phyloP scores from a whole-genome alignment of 306 rosid species.

The Castanea sativa region DNA sequence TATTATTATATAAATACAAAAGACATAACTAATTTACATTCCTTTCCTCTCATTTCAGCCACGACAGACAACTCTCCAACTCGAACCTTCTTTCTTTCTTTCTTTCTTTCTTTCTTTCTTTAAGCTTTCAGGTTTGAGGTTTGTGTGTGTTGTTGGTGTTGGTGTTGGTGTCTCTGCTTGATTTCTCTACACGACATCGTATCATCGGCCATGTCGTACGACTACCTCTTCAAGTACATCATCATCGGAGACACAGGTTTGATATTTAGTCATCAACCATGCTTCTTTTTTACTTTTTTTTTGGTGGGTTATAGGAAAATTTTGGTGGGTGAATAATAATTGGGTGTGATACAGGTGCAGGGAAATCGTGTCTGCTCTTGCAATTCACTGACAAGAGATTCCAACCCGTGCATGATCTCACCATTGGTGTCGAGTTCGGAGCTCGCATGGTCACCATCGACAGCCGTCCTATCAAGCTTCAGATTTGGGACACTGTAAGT shows the following conservation, averaged over 20 bases:
- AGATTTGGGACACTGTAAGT: constrained; percentile 98
- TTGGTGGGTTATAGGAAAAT: too few species aligned
- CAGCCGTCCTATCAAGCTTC: constrained; percentile 81
- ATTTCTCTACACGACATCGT: constrained; percentile 22
- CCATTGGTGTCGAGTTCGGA: constrained; percentile 96
- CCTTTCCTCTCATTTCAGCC: too few species aligned
- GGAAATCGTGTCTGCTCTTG: constrained; percentile 88
- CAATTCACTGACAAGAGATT: constrained; percentile 97
- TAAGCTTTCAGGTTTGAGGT: too few species aligned
- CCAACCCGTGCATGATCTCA: constrained; percentile 97
- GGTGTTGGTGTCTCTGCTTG: too few species aligned
- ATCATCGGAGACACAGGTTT: constrained; percentile 97
- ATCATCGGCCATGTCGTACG: constrained; percentile 66
- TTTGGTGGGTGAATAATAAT: constrained; percentile 5
- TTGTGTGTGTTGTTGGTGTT: too few species aligned
- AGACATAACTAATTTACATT: too few species aligned
- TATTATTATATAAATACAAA: too few species aligned
- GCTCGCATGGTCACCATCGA: constrained; percentile 96
- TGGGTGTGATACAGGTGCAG: constrained; percentile 60
- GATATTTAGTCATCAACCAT: constrained; percentile 23
- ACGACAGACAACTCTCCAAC: too few species aligned
- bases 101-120: too few species aligned
- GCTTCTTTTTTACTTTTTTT: neutral
- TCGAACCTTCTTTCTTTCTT: too few species aligned
- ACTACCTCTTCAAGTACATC: constrained; percentile 96